phyloP scores from a whole-genome alignment of 176 grass and related monocot genomes.

The Aegilops bicornis region DNA sequence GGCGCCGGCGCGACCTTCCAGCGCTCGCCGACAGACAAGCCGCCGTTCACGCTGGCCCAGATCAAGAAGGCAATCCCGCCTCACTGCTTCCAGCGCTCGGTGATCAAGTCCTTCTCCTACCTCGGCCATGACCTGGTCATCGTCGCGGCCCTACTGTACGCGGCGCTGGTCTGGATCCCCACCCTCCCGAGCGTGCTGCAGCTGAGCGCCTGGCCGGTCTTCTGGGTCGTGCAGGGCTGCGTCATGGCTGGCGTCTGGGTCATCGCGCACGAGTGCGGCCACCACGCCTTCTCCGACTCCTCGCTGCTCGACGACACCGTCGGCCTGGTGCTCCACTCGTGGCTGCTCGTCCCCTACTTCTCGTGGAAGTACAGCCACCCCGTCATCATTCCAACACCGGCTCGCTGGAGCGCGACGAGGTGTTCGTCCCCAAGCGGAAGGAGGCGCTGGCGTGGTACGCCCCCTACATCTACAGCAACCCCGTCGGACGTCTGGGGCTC shows the following conservation, averaged over 20 bases:
- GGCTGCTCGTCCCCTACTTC: slow-evolving; percentile 83
- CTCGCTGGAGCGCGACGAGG: slow-evolving; percentile 80
- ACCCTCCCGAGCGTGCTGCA: slow-evolving; percentile 34
- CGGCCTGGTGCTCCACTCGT: slow-evolving; percentile 80
- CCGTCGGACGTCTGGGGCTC: slow-evolving; percentile 47
- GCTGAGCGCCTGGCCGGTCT: slow-evolving; percentile 60
- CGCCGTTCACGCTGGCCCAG: slow-evolving; percentile 74
- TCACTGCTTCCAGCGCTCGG: slow-evolving; percentile 85
- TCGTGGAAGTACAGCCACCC: slow-evolving; percentile 91
- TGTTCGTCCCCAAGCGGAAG: slow-evolving; percentile 79
- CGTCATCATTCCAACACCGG: slow-evolving; percentile 87
- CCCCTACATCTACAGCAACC: slow-evolving; percentile 73
- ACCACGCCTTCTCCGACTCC: slow-evolving; percentile 89
- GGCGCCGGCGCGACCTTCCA: slow-evolving; percentile 9
- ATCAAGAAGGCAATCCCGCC: slow-evolving; percentile 94
- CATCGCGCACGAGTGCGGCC: slow-evolving; percentile 93
- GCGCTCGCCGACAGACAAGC: slow-evolving; percentile 68
- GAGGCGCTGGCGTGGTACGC: slow-evolving; percentile 42
- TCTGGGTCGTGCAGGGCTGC: slow-evolving; percentile 73
- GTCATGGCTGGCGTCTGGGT: slow-evolving; percentile 87
- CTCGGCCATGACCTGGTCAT: slow-evolving; percentile 67
- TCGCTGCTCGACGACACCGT: slow-evolving; percentile 72
- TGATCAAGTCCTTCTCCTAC: slow-evolving; percentile 88
- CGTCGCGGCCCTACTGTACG: slow-evolving; percentile 48
- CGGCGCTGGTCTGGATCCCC: slow-evolving; percentile 60